phyloP scores from a whole-genome alignment of 2,329 filamentous ascomycete species.

The Pseudogymnoascus sp. region DNA sequence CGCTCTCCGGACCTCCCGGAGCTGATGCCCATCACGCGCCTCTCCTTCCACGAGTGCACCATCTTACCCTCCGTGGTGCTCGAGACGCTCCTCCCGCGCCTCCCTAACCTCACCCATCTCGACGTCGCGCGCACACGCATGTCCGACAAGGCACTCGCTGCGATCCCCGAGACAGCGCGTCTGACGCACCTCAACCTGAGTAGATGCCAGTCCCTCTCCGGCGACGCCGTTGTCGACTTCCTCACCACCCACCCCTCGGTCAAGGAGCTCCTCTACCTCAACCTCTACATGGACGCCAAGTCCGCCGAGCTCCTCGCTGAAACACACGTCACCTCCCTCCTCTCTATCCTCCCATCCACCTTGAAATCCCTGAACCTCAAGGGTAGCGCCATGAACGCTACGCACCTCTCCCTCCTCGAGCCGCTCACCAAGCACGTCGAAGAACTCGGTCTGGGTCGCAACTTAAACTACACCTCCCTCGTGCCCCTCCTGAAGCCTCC shows the following conservation, averaged over 20 bases:
- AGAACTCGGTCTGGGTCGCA: conserved; percentile 64
- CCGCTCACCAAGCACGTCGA: conserved; percentile 64
- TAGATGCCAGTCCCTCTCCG: conserved; percentile 63
- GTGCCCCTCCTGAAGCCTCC: conserved; percentile 16
- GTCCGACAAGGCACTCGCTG: conserved; percentile 59
- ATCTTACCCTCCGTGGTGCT: conserved; percentile 59
- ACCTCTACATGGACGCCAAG: conserved; percentile 62
- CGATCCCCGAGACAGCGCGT: conserved; percentile 60
- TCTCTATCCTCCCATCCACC: conserved; percentile 56
- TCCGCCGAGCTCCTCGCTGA: conserved; percentile 63
- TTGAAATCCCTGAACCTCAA: conserved; percentile 68
- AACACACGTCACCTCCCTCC: conserved; percentile 54
- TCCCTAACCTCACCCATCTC: conserved; percentile 62
- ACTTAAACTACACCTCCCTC: conserved; percentile 56
- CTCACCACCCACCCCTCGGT: conserved; percentile 62
- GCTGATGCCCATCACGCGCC: conserved; percentile 50
- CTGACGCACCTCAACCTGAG: conserved; percentile 72
- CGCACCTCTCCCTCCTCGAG: conserved; percentile 54
- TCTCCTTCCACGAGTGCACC: conserved; percentile 73
- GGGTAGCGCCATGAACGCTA: conserved; percentile 58
- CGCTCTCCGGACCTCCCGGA: conserved; percentile 34
- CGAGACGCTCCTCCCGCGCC: conserved; percentile 61
- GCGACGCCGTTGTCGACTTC: conserved; percentile 60
- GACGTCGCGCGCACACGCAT: conserved; percentile 73
- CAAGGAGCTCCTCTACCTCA: conserved; percentile 59